Conservation (phyloP, 2,329 filamentous ascomycete genomes). For the Phyllosticta capitalensis region DNA sequence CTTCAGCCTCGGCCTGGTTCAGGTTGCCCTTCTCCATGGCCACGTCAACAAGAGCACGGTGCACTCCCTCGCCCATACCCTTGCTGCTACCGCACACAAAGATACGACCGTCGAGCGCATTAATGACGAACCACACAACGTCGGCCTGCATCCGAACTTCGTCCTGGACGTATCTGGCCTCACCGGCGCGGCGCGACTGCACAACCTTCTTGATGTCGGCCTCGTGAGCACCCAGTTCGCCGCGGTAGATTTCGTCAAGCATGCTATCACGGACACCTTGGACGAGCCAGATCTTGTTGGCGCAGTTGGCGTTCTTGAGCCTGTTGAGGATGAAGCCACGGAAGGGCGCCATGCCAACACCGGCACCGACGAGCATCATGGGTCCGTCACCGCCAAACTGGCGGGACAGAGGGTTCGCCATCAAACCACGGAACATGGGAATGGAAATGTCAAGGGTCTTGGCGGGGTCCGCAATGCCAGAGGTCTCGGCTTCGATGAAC, state of each 20-base stretch:
- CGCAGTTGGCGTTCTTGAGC: constrained; percentile 87
- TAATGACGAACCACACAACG: constrained; percentile 97
- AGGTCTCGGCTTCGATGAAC: constrained; percentile 58
- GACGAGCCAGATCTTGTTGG: constrained; percentile 95
- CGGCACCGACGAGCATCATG: constrained; percentile 94
- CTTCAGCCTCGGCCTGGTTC: constrained; percentile 66
- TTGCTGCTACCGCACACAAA: constrained; percentile 94
- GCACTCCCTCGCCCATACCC: constrained; percentile 96
- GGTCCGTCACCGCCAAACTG: constrained; percentile 90
- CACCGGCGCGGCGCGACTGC: constrained; percentile 45
- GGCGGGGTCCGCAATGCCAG: constrained; percentile 35
- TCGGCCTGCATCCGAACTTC: constrained; percentile 87
- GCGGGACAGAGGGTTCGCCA: constrained; percentile 89
- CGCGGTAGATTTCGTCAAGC: constrained; percentile 91
- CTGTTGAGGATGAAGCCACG: constrained; percentile 92
- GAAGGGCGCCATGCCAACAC: constrained; percentile 95
- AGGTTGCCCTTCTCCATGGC: constrained; percentile 89
- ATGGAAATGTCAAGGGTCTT: constrained; percentile 55
- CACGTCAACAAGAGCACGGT: constrained; percentile 77
- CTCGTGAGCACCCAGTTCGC: constrained; percentile 92
- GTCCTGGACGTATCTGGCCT: constrained; percentile 90
- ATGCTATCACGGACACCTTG: constrained; percentile 91
- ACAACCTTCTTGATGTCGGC: constrained; percentile 42
- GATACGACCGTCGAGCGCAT: constrained; percentile 86
- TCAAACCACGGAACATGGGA: constrained; percentile 96